Evolutionary conservation across 176 grass and related monocot species (phyloP), one percentile per base, ranked within the genome.

Genomic region (Zoysia pacifica): DNA sequence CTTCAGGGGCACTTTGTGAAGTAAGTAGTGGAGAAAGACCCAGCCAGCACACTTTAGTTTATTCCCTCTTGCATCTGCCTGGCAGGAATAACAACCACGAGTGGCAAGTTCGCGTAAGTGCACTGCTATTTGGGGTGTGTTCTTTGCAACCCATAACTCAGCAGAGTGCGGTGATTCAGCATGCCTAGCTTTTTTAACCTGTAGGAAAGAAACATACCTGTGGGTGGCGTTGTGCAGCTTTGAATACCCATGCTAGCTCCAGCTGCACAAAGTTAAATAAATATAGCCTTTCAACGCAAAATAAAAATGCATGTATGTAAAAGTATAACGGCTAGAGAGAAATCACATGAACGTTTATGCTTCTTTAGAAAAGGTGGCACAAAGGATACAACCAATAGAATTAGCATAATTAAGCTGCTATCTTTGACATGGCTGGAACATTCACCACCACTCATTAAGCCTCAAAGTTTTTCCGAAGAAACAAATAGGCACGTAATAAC

Each of bases 101-200:
- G 16, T 85, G 82, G 89, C 71, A 91, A 88, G 73, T 74, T 54
- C 74, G 41, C 50, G 63, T 58, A 67, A 81, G 82, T 77, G 84
- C 78, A 64, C 70, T 73, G 64, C 72, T 69, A 52, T 65, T 79
- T 82, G 28, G 58, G 77, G 85, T 55, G 85, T 83, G 66, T 74
- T 82, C 82, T 85, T 85, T 76, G 64, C 83, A 82, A 81, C 60
- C 48, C 89, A n/a, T 68, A 75, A 62, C 61, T 42, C 84, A 74
- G 65, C 15, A 80, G 69, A 46, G 19, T 43, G 52, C 46, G 48
- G 69, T 74, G 76, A 81, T 81, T 72, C 81, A 82, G 54, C 44
- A 62, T 74, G 65, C 75, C 55, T 81, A 16, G 55, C 71, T 72
- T 88, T 83, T 88, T 88, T 88, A 81, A 81, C 89, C 85, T 82